A percentile compares a stretch with the other conserved stretches of the same genome.
These are phyloP conservation scores for Pythium aquatile DNA, from an alignment of 352 stramenopile species.

Conservation along the genomic window DNA sequence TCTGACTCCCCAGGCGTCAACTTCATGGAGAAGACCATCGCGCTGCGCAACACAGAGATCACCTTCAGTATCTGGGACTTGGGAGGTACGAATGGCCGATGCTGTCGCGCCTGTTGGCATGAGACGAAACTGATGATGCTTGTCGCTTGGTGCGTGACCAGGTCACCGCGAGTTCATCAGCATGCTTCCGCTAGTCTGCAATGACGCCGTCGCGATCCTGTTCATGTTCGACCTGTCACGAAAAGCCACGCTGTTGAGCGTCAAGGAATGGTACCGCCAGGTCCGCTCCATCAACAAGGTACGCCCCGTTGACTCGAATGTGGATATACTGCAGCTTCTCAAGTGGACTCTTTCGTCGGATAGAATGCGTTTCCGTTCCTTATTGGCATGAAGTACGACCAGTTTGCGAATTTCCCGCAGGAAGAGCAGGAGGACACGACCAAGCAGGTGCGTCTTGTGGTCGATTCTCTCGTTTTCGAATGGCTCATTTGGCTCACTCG, in stretches of 20 bases:
- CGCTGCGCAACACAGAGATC: constrained; percentile 92
- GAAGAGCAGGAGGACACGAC: constrained; percentile 94
- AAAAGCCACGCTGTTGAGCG: constrained; percentile 90
- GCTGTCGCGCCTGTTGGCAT: not conserved
- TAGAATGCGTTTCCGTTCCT: constrained; percentile 92
- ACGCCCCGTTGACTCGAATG: not conserved
- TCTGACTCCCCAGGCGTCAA: constrained; percentile 79
- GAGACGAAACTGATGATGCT: constrained; percentile 2
- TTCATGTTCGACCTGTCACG: constrained; percentile 95
- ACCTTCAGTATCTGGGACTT: constrained; percentile 96
- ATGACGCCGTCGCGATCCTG: constrained; percentile 93
- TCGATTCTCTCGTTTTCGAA: not conserved
- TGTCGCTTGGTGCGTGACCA: constrained; percentile 9
- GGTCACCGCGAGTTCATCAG: constrained; percentile 92
- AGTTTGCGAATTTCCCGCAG: constrained; percentile 87
- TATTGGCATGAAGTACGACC: constrained; percentile 94
- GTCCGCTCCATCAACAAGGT: constrained; percentile 91
- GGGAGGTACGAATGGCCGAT: constrained; percentile 44
- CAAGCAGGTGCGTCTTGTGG: constrained; percentile 66
- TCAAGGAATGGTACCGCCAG: constrained; percentile 94
- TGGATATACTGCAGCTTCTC: not conserved
- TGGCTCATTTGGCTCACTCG: not conserved
- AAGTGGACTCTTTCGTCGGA: not conserved
- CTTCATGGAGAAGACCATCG: constrained; percentile 96
- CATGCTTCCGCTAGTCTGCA: constrained; percentile 94